These are phyloP conservation scores for Cryptococcus floricola DNA, from an alignment of 1,284 basidiomycete species.

Conservation along the genomic window DNA sequence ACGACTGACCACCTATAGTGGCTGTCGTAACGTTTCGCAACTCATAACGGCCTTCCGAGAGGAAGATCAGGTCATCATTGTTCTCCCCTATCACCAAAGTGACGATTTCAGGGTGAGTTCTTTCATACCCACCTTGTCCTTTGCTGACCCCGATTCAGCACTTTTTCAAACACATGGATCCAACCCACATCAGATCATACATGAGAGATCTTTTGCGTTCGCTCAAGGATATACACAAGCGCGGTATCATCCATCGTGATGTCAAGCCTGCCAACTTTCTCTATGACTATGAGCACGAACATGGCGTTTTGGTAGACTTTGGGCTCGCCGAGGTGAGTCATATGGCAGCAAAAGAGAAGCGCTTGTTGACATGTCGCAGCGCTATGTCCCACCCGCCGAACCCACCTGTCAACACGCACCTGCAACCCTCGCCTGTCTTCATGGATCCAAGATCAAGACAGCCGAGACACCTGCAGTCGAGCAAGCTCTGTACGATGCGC, in stretches of 20 bases:
- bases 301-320: constrained; percentile 91
- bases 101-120: constrained; percentile 82
- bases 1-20: constrained; percentile 53
- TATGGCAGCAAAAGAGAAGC: neutral
- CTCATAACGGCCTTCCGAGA: constrained; percentile 91
- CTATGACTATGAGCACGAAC: constrained; percentile 77
- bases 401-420: constrained; percentile 68
- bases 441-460: constrained; percentile 55
- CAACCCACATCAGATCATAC: constrained; percentile 67
- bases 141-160: constrained; percentile 23
- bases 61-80: constrained; percentile 86
- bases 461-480: constrained; percentile 40
- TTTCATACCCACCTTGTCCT: neutral
- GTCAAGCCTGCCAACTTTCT: constrained; percentile 99
- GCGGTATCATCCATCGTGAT: constrained; percentile 90
- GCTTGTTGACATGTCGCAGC: constrained; percentile 24
- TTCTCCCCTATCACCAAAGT: constrained; percentile 91
- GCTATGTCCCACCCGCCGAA: constrained; percentile 45
- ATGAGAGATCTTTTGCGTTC: constrained; percentile 88
- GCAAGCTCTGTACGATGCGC: constrained; percentile 60
- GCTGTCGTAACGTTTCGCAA: constrained; percentile 80
- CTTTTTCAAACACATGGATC: constrained; percentile 48
- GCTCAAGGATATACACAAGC: constrained; percentile 80
- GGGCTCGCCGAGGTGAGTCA: constrained; percentile 82
- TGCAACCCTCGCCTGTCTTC: constrained; percentile 60